Conservation (phyloP, 306 rosid species). For the Malus domestica region DNA sequence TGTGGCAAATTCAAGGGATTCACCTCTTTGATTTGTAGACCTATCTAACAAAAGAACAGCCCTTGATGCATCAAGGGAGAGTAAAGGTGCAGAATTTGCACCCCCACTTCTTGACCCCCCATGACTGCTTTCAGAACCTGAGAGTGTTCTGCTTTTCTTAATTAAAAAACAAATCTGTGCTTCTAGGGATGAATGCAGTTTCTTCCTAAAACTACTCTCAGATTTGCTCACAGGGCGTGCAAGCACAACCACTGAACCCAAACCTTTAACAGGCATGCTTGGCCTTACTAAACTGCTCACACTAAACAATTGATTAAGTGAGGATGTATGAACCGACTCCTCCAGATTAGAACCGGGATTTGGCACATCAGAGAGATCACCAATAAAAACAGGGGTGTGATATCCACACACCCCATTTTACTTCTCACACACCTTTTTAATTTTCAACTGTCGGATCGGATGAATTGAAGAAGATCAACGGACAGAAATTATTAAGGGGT, state of each 20-base stretch:
- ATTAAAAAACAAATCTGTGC: constrained; percentile 73
- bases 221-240: constrained; percentile 75
- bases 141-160: constrained; percentile 68
- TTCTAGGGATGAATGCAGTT: constrained; percentile 80
- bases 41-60: constrained; percentile 71
- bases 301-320: constrained; percentile 48
- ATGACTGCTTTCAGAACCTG: constrained; percentile 65
- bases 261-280: constrained; percentile 57
- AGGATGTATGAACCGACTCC: constrained; percentile 45
- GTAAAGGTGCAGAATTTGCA: constrained; percentile 50
- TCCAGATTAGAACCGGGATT: constrained; percentile 47
- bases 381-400: constrained; percentile 29
- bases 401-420: too few species aligned
- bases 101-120: constrained; percentile 54
- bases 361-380: constrained; percentile 55
- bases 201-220: constrained; percentile 78
- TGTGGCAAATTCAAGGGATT: constrained; percentile 68
- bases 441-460: too few species aligned
- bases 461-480: too few species aligned
- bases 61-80: constrained; percentile 83
- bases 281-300: constrained; percentile 42
- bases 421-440: too few species aligned
- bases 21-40: constrained; percentile 50
- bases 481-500: too few species aligned
- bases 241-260: constrained; percentile 83